Conservation (phyloP, 164 flowering plant genomes). For the Buxus sempervirens region DNA sequence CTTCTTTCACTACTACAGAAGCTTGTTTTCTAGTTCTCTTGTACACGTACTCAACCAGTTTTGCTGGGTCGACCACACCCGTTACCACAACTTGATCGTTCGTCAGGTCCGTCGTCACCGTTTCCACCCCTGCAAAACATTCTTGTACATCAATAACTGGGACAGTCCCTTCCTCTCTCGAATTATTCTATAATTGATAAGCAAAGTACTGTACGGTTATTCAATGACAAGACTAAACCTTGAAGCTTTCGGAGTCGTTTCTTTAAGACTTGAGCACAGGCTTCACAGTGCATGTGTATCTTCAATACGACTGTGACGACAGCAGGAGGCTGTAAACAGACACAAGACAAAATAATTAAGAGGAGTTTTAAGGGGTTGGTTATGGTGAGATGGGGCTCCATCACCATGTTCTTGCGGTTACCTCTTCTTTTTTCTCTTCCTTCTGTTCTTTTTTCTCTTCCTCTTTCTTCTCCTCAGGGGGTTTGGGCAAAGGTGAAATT, state of each 20-base stretch:
- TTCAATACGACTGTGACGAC: constrained; percentile 52
- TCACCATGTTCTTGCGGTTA: too few species aligned
- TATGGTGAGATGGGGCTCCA: too few species aligned
- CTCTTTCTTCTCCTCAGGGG: constrained; percentile 46
- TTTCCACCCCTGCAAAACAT: constrained; percentile 63
- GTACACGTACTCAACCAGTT: constrained; percentile 55
- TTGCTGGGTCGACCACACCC: constrained; percentile 61
- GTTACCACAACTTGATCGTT: constrained; percentile 56
- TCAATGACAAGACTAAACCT: constrained; percentile 32
- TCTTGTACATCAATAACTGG: too few species aligned
- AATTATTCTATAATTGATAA: too few species aligned
- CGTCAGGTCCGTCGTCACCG: constrained; percentile 51
- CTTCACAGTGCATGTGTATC: constrained; percentile 85
- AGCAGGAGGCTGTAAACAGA: constrained; percentile 55
- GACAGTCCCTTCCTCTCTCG: too few species aligned
- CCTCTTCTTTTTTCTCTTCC: constrained; percentile 61
- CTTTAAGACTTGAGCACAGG: constrained; percentile 70
- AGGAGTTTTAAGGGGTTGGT: not conserved
- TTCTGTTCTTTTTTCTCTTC: constrained; percentile 26
- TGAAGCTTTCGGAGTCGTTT: constrained; percentile 58
- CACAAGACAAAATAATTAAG: constrained; percentile 2
- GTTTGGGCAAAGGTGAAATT: constrained; percentile 77
- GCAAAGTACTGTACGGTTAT: not conserved
- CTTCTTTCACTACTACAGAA: constrained; percentile 45
- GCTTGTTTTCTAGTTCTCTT: constrained; percentile 64